Conservation (phyloP, 495 filamentous ascomycete species). For the Stereocaulon alpinum region DNA sequence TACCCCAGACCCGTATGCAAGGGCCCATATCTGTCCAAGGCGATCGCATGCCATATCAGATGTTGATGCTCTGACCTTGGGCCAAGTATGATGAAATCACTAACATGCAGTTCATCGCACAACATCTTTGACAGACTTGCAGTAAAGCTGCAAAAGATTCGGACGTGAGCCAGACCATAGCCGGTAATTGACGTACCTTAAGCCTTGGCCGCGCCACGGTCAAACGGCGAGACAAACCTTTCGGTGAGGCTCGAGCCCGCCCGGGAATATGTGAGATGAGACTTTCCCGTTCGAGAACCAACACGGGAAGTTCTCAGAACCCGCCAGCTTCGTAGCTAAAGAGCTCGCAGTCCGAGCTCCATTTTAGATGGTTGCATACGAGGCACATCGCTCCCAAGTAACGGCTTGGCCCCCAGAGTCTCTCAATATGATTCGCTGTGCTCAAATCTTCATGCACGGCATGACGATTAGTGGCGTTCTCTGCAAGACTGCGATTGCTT, state of each 20-base stretch:
- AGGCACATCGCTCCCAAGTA: not conserved
- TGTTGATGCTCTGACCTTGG: too few relatives aligned
- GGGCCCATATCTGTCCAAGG: too few relatives aligned
- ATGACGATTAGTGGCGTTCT: not conserved
- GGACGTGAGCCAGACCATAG: not conserved
- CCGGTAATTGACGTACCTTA: not conserved
- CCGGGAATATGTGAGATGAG: not conserved
- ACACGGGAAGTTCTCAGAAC: not conserved
- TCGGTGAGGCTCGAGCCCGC: not conserved
- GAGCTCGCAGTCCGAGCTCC: not conserved
- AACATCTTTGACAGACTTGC: too few relatives aligned
- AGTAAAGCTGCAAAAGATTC: not conserved
- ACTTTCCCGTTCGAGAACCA: not conserved
- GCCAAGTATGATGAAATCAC: too few relatives aligned
- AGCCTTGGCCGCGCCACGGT: not conserved
- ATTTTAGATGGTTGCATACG: not conserved
- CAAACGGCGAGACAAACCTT: not conserved
- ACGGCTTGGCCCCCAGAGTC: not conserved
- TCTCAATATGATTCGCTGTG: not conserved
- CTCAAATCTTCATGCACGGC: not conserved
- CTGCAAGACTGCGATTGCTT: too few relatives aligned
- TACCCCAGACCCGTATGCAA: too few relatives aligned
- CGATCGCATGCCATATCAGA: too few relatives aligned
- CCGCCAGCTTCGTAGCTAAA: not conserved
- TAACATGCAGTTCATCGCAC: too few relatives aligned